Conservation (phyloP, 2,329 filamentous ascomycete genomes). For the Fusarium vanettenii region DNA sequence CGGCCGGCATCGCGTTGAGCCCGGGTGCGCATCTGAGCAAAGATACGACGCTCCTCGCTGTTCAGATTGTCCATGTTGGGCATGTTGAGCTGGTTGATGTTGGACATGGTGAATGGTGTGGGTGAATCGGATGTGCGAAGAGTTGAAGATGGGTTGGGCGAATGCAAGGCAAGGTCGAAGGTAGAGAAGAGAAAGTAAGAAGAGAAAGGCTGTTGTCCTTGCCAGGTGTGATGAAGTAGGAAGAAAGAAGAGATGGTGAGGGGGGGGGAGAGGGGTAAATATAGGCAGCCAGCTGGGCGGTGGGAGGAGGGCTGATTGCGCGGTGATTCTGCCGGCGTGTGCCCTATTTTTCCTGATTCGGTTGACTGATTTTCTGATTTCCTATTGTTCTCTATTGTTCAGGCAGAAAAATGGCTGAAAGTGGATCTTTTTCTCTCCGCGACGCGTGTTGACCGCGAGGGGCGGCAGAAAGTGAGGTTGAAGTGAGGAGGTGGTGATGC, state of each 20-base stretch:
- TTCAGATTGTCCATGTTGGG: background rate
- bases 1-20: background rate
- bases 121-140: background rate
- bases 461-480: background rate
- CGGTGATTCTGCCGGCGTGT: background rate
- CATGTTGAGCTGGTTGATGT: background rate
- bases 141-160: background rate
- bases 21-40: background rate
- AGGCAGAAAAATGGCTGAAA: background rate
- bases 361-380: background rate
- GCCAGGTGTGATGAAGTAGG: background rate
- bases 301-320: background rate
- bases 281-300: slow-evolving; percentile 9
- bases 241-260: background rate
- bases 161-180: background rate
- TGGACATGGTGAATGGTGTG: background rate
- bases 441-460: background rate
- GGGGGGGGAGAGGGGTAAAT: slow-evolving; percentile 2
- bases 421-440: background rate
- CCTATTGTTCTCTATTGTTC: slow-evolving; percentile 10
- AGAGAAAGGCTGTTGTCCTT: no score
- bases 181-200: background rate
- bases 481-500: background rate
- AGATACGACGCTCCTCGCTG: background rate
- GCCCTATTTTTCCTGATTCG: background rate